Conservation (phyloP, 371 early-diverging fungal species). For the Actinomortierella wolfii region DNA sequence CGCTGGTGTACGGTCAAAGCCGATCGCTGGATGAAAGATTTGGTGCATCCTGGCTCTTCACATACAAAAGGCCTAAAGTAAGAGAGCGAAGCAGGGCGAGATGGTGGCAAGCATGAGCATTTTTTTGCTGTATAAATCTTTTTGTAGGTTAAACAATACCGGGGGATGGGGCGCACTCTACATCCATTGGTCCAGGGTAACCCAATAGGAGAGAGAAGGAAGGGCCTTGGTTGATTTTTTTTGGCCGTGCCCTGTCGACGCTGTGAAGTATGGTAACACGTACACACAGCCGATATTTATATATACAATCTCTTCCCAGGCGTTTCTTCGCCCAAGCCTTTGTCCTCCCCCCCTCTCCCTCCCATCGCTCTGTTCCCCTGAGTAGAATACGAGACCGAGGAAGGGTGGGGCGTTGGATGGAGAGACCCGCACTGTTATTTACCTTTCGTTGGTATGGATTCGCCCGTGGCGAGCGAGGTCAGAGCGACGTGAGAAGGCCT, state of each 20-base stretch:
- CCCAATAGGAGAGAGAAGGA: not conserved
- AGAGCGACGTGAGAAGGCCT: slow-evolving; percentile 77
- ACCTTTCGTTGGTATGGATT: slow-evolving; percentile 77
- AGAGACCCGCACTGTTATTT: no score
- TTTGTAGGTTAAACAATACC: not conserved
- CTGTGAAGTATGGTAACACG: no score
- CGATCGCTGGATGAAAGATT: slow-evolving; percentile 78
- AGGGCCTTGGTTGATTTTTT: no score
- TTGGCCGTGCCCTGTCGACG: no score
- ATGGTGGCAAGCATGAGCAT: no score
- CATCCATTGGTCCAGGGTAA: not conserved
- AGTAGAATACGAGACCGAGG: no score
- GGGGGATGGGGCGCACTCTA: not conserved
- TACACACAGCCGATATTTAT: no score
- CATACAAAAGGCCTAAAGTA: slow-evolving; percentile 64
- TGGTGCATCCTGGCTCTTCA: slow-evolving; percentile 65
- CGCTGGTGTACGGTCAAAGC: slow-evolving; percentile 79
- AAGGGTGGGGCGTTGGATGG: no score
- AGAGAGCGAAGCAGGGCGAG: no score
- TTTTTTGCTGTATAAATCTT: no score
- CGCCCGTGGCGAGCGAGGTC: slow-evolving; percentile 76
- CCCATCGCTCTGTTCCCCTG: not conserved
- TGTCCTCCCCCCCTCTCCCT: not conserved
- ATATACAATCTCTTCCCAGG: no score
- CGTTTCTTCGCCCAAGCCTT: not conserved